These are phyloP conservation scores for Leptodontidium sp. DNA, from an alignment of 2,329 filamentous ascomycete genomes.

Conservation along the genomic window DNA sequence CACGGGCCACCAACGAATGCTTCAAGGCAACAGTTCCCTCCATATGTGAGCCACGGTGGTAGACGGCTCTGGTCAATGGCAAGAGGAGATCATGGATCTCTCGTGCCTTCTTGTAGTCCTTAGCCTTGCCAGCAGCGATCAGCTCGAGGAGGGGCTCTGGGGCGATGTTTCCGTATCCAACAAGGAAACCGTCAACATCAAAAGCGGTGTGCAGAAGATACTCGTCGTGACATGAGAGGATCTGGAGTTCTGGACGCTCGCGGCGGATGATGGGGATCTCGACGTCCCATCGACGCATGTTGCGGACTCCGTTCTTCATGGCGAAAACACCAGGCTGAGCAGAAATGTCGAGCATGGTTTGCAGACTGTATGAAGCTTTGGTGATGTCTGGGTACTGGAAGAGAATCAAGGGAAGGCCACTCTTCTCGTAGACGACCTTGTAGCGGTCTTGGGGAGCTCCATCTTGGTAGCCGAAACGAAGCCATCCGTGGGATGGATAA, in stretches of 20 bases:
- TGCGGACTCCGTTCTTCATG: constrained; percentile 65
- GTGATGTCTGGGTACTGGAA: constrained; percentile 63
- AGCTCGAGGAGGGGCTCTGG: constrained; percentile 59
- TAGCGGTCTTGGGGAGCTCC: constrained; percentile 62
- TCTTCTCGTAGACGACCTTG: constrained; percentile 58
- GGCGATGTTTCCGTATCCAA: constrained; percentile 62
- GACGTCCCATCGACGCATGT: constrained; percentile 64
- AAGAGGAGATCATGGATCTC: constrained; percentile 59
- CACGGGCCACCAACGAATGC: constrained; percentile 59
- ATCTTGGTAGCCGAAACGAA: constrained; percentile 62
- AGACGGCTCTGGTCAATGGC: constrained; percentile 61
- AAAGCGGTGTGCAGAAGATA: constrained; percentile 61
- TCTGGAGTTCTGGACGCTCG: constrained; percentile 57
- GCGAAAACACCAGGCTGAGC: constrained; percentile 61
- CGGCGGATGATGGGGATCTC: constrained; percentile 61
- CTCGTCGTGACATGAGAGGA: constrained; percentile 61
- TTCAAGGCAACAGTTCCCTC: constrained; percentile 61
- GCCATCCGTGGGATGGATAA: constrained; percentile 62
- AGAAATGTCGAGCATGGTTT: constrained; percentile 61
- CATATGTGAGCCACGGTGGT: constrained; percentile 63
- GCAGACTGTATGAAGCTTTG: constrained; percentile 59
- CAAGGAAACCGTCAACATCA: constrained; percentile 61
- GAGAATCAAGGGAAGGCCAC: constrained; percentile 58
- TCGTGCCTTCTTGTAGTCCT: constrained; percentile 57
- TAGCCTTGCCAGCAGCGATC: constrained; percentile 58